Evolutionary conservation across 495 filamentous ascomycete genomes (phyloP).

Genomic region (Penicillium pulvis): DNA sequence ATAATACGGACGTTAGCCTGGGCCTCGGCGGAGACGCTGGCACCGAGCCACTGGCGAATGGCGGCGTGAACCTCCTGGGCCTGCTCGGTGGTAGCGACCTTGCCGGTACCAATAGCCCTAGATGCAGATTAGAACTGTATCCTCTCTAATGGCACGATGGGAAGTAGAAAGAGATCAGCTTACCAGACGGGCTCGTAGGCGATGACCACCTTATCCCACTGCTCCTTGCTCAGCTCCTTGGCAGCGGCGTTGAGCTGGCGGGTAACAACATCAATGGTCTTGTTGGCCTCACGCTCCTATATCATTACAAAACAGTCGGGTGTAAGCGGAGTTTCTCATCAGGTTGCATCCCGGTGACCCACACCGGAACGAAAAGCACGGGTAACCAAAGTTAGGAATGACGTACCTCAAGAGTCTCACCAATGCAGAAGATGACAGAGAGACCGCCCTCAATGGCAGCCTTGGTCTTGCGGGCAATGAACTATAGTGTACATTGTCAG

Average conservation of each 20-base stretch:
- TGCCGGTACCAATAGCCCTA: slow-evolving; percentile 93
- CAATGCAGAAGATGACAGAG: slow-evolving; percentile 92
- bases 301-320: slow-evolving; percentile 24
- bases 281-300: slow-evolving; percentile 78
- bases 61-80: slow-evolving; percentile 93
- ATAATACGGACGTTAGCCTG: slow-evolving; percentile 83
- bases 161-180: slow-evolving; percentile 8
- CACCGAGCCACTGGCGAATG: slow-evolving; percentile 85
- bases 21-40: slow-evolving; percentile 68
- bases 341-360: slow-evolving; percentile 27
- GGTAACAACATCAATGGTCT: slow-evolving; percentile 91
- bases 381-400: slow-evolving; percentile 26
- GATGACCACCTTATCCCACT: slow-evolving; percentile 94
- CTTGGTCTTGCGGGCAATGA: slow-evolving; percentile 92
- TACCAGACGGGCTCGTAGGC: slow-evolving; percentile 99
- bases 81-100: slow-evolving; percentile 91
- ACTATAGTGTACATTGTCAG: slow-evolving; percentile 36
- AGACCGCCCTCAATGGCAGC: slow-evolving; percentile 83
- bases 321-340: slow-evolving; percentile 29
- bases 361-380: slow-evolving; percentile 32
- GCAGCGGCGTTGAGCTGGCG: slow-evolving; percentile 69
- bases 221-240: slow-evolving; percentile 61
- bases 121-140: slow-evolving; percentile 11
- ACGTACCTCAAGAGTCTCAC: slow-evolving; percentile 80
- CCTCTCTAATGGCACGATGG: background rate